These are phyloP conservation scores for Sporothrix variecibatus DNA, from an alignment of 2,329 filamentous ascomycete species.

Conservation along the genomic window DNA sequence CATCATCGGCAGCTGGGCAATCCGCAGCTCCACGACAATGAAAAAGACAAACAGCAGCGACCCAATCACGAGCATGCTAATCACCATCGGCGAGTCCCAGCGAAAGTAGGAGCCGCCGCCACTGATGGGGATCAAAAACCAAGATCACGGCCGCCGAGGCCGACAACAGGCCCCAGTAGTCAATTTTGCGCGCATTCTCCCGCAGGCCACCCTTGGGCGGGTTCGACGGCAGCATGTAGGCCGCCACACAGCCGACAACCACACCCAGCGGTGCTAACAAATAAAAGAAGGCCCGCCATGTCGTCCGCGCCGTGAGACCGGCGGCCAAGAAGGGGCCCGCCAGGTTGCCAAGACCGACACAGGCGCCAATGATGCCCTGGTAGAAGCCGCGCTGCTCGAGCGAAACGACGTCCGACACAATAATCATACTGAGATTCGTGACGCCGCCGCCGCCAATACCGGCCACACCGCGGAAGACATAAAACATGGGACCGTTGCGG, in stretches of 20 bases:
- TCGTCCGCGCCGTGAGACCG: slow-evolving; percentile 41
- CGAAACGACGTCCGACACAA: slow-evolving; percentile 61
- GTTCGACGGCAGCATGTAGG: slow-evolving; percentile 53
- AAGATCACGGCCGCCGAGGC: slow-evolving; percentile 60
- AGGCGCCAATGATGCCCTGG: slow-evolving; percentile 47
- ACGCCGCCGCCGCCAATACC: slow-evolving; percentile 66
- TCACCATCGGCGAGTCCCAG: slow-evolving; percentile 60
- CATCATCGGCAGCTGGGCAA: slow-evolving; percentile 31
- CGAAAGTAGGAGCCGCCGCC: slow-evolving; percentile 57
- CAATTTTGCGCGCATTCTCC: slow-evolving; percentile 57
- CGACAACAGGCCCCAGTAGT: slow-evolving; percentile 58
- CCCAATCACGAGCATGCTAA: slow-evolving; percentile 54
- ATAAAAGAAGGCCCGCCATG: slow-evolving; percentile 49
- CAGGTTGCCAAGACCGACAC: slow-evolving; percentile 46
- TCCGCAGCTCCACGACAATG: slow-evolving; percentile 26
- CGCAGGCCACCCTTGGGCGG: slow-evolving; percentile 39
- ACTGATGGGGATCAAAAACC: slow-evolving; percentile 63
- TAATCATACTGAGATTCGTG: slow-evolving; percentile 61
- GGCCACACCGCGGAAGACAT: slow-evolving; percentile 60
- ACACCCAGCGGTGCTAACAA: slow-evolving; percentile 54
- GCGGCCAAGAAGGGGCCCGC: slow-evolving; percentile 49
- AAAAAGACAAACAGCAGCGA: slow-evolving; percentile 24
- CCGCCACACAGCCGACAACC: slow-evolving; percentile 48
- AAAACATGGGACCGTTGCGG: slow-evolving; percentile 58
- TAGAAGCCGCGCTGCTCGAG: slow-evolving; percentile 61